Evolutionary conservation across 1,139 yeast species (phyloP), one percentile per base, ranked within the genome.

Genomic region (Nakaseomyces kungkrabaensis): DNA sequence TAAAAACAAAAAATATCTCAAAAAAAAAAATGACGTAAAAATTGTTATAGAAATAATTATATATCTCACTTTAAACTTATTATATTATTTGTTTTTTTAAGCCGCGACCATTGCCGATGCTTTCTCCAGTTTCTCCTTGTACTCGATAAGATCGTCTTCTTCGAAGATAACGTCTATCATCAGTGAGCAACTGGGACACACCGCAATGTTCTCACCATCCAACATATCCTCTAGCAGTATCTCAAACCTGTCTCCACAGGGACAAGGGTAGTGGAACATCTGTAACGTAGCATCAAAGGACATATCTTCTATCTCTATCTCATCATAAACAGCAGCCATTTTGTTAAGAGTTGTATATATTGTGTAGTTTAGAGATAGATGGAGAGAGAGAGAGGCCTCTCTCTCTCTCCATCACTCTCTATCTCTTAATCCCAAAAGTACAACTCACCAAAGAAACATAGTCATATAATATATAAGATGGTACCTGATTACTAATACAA

Each of bases 261-360:
- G 99, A 72, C 98, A 92, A 4, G 98, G 98, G 61, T 90, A 92
- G 52, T 88, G 85, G 68, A 90, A 88, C 43, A 87, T 70, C 67
- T 84, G 89, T 11, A 87, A 81, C 31, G 73, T 73, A 4, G 92
- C 81, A 66, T 92, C 97, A 67, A 79, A 92, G 5, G 90, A 82
- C 80, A 92, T 89, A 67, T 92, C 98, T 68, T 92, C 98, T 50
- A 92, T 92, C 72, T 92, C 98, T 53, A 92, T 82, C 66, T 92
- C 95, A 67, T 92, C 98, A 69, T 92, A 92, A 33, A 33, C 36
- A 36, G 86, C 77, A 22, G 83, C 72, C 75, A 68, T 17, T 17
- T 66, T 9, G 8, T n/a, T 17, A 7, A 32, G 22, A 17, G 22
- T 17, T 17, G 22, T 17, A 17, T 17, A 17, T 17, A 17, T n/a